Conservation (phyloP, 768 basidiomycete species). For the Suillus discolor region DNA sequence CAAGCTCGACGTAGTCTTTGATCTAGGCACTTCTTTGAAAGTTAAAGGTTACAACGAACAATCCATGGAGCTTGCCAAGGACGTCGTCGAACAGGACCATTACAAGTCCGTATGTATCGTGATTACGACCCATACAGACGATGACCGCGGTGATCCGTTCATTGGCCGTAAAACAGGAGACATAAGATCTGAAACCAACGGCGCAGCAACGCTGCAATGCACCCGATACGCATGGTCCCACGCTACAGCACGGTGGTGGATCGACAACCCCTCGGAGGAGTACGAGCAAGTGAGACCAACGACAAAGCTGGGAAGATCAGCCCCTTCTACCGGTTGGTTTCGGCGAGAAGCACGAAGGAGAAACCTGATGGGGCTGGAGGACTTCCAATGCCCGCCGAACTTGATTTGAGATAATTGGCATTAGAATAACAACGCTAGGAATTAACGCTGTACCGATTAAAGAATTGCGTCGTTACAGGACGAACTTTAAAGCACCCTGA, state of each 20-base stretch:
- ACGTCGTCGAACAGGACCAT: too few species aligned
- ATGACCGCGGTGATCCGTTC: too few species aligned
- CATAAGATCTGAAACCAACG: too few species aligned
- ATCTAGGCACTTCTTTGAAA: too few species aligned
- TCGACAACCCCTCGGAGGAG: constrained; percentile 98
- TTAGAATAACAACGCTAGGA: neutral
- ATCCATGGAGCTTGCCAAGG: too few species aligned
- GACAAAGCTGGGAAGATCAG: constrained; percentile 92
- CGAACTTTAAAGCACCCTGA: neutral
- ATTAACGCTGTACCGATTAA: neutral
- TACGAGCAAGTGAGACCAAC: constrained; percentile 91
- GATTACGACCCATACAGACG: too few species aligned
- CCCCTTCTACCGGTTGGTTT: constrained; percentile 81
- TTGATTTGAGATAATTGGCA: constrained; percentile 27
- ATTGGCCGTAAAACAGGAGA: too few species aligned
- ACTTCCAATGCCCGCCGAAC: constrained; percentile 88
- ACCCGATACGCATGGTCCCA: too few species aligned
- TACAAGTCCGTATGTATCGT: too few species aligned
- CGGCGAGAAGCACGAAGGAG: constrained; percentile 90
- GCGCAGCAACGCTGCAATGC: too few species aligned
- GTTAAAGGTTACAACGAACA: too few species aligned
- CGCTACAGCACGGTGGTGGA: constrained; percentile 85
- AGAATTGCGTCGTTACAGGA: neutral
- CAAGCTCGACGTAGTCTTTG: too few species aligned
- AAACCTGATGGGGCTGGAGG: constrained; percentile 78